Base-by-base conservation (phyloP, 192 early-diverging fungal genomes). In the Coemansia sp. region DNA sequence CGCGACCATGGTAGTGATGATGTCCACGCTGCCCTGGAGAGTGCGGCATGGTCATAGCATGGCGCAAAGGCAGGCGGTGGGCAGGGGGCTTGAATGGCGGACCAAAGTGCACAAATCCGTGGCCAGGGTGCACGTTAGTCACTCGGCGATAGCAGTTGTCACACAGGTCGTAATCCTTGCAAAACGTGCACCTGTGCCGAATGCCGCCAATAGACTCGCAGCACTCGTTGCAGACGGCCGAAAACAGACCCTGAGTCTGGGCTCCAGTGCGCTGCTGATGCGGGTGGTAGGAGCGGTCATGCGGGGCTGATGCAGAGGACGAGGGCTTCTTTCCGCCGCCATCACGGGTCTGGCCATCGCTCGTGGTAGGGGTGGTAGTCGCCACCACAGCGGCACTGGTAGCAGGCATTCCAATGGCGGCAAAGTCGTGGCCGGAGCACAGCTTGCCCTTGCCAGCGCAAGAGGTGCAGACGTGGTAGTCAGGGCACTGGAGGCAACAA, bases 111-210 rank as follows among this genome's bases (percentile, higher is more conserved):
- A 76, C 67, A 59, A 72, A 77, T 29, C 69, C 68, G 26, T 77
- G 68, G n/a, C 74, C 68, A 5, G 68, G 74, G 29, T 77, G 74
- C 35, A 64, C 17, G 29, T 39, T 43, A 29, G 48, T 61, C 34
- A 63, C 74, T 24, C 59, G 27, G 46, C 66, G 65, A 48, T 66
- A 80, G 63, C 88, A 90, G 15, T 63, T 57, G 36, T 85, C 65
- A 57, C 88, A 90, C 42, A 79, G 33, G 43, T 79, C 76, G 34
- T 73, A 79, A 67, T 69, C 56, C 48, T 60, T 70, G 72, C 82
- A 83, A 27, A 72, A 67, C 10, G 62, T 81, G 62, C 88, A 90
- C 57, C 76, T 83, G 74, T 88, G 85, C 4, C 86, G 72, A 17
- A 77, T 72, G 4, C 86, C 86, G 34, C 37, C 36, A 18, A 90